phyloP scores from a whole-genome alignment of 2,329 filamentous ascomycete species.

The Alternaria gaisen region DNA sequence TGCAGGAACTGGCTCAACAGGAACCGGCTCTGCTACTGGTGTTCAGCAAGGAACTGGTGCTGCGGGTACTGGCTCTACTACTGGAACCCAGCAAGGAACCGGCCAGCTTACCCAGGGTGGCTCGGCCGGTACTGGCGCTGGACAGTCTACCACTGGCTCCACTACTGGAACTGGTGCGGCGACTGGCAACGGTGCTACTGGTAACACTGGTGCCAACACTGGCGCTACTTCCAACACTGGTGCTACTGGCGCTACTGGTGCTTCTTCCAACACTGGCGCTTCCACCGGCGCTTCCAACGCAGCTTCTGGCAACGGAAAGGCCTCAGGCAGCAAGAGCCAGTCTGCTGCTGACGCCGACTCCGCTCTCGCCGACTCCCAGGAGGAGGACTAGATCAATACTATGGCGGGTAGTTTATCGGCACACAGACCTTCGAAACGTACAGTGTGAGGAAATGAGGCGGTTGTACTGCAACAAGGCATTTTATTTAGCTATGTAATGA shows the following conservation, averaged over 20 bases:
- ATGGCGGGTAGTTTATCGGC: neutral
- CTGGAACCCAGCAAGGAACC: neutral
- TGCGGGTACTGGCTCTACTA: neutral
- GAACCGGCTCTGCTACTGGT: neutral
- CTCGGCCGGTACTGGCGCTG: neutral
- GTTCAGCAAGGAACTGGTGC: slow-evolving; percentile 1
- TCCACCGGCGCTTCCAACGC: neutral
- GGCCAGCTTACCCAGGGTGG: neutral
- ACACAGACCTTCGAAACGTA: neutral
- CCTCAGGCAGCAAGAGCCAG: slow-evolving; percentile 1
- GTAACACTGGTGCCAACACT: slow-evolving; percentile 4
- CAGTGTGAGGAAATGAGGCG: neutral
- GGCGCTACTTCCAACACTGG: neutral
- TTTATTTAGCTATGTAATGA: neutral
- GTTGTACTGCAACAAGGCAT: neutral
- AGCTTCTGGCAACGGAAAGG: slow-evolving; percentile 1
- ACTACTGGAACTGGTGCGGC: slow-evolving; percentile 4
- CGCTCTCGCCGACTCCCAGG: slow-evolving; percentile 24
- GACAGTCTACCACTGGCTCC: neutral
- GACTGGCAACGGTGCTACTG: neutral
- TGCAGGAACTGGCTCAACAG: slow-evolving; percentile 7
- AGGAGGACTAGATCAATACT: slow-evolving; percentile 22
- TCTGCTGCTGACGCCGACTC: slow-evolving; percentile 19
- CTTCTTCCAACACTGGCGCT: neutral
- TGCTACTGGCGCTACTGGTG: neutral